Evolutionary conservation across 306 rosid species (phyloP), one percentile per base, ranked within the genome.

Genomic region (Carpinus fangiana): DNA sequence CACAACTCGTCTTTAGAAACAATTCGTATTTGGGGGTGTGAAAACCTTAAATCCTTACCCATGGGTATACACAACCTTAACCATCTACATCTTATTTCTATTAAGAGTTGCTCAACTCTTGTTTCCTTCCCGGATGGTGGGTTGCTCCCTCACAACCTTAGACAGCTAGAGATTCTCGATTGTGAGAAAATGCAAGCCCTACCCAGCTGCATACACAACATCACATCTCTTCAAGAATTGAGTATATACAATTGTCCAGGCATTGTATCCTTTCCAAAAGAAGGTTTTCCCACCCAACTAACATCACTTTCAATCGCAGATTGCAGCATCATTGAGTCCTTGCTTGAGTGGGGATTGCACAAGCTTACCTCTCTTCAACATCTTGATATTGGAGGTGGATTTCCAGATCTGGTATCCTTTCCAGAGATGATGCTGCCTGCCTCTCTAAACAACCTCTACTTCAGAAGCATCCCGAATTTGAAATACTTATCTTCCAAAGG

Each of bases 231-330:
- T 21, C 23, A 0, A 59, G 16, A 59, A 8, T 59, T 59, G 65
- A 3, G 17, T 0, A 69, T 83, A 26, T 53, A 60, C 23, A 12
- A 68, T 34, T 17, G 46, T 61, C 70, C 75, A 16, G 16, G 36
- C 2, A 51, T 76, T 8, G 45, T 23, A 45, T 69, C 7, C 38
- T 45, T 78, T 46, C 75, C 70, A 0, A 16, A 56, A 55, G 45
- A 62, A 46, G 73, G 74, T 54, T 54, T 71, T 71, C 86, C 81
- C 4, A 12, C 65, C 18, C 71, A 64, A 75, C 67, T 83, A 16
- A 70, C 83, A 53, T 46, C 26, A 2, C 83, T 31, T 31, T 0
- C 0, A 31, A 31, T 31, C 34, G 2, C 2, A 31, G 34, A 31
- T 31, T 31, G 34, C 34, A 74, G 74, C 38, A 38, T 48, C 4